Conservation (phyloP, 2,329 filamentous ascomycete species). For the Metarhizium guizhouense region DNA sequence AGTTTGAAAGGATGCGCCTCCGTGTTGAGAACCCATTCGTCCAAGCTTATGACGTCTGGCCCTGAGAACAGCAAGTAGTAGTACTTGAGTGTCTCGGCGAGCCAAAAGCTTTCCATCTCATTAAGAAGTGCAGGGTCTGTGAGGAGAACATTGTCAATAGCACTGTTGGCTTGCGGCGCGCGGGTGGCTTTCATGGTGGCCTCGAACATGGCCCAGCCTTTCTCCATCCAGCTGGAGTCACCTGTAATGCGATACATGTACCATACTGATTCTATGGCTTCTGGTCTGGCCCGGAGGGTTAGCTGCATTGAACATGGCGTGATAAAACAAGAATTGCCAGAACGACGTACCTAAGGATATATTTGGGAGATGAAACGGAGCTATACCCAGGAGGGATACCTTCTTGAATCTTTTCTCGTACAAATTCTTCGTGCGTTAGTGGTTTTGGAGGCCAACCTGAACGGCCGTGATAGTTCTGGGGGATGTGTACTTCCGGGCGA, state of each 20-base stretch:
- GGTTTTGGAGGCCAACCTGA: constrained; percentile 23
- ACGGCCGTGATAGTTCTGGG: background rate
- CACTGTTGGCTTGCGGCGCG: constrained; percentile 60
- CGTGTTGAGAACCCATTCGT: constrained; percentile 59
- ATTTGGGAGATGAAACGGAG: constrained; percentile 34
- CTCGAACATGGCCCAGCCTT: constrained; percentile 80
- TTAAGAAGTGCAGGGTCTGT: constrained; percentile 38
- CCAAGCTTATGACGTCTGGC: constrained; percentile 45
- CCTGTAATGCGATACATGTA: constrained; percentile 88
- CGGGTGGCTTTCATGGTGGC: constrained; percentile 58
- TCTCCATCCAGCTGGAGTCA: constrained; percentile 64
- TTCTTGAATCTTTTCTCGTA: constrained; percentile 35
- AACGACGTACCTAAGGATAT: constrained; percentile 50
- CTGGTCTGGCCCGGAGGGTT: constrained; percentile 44
- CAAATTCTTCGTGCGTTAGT: constrained; percentile 44
- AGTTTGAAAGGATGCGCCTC: constrained; percentile 49
- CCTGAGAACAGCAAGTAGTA: constrained; percentile 59
- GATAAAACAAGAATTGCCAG: constrained; percentile 17
- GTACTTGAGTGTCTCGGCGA: constrained; percentile 75
- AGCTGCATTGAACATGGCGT: constrained; percentile 10
- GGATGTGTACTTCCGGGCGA: background rate
- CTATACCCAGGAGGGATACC: constrained; percentile 43
- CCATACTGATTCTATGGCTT: constrained; percentile 83
- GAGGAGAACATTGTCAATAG: constrained; percentile 53
- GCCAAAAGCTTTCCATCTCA: constrained; percentile 74